Percentiles rank a stretch among this genome's conserved stretches.
phyloP scores from a whole-genome alignment of 2,329 filamentous ascomycete genomes.

The Colletotrichum chrysophilum region DNA sequence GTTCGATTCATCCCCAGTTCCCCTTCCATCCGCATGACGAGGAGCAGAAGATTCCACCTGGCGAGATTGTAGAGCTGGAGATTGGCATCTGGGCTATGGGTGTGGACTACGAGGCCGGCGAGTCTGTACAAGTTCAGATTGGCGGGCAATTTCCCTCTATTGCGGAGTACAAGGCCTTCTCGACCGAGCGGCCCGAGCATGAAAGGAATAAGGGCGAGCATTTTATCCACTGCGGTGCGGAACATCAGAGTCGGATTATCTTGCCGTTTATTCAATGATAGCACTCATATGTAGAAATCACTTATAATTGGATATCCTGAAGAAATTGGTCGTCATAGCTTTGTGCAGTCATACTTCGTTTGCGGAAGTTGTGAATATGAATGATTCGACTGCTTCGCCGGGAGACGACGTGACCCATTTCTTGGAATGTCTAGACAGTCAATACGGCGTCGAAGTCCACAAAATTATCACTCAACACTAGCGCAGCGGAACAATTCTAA shows the following conservation, averaged over 20 bases:
- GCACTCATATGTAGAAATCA: accelerated
- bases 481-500: too few species aligned
- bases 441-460: too few species aligned
- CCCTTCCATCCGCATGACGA: conserved; percentile 41
- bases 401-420: too few species aligned
- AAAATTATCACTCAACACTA: too few species aligned
- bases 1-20: conserved; percentile 34
- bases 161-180: conserved; percentile 43
- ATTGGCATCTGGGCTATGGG: conserved; percentile 54
- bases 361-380: too few species aligned
- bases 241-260: conserved; percentile 41
- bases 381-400: too few species aligned
- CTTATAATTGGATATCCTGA: neutral
- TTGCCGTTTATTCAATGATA: conserved; percentile 26
- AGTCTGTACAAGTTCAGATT: conserved; percentile 32
- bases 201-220: conserved; percentile 45
- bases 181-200: conserved; percentile 39
- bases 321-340: neutral
- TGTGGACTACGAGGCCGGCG: conserved; percentile 47
- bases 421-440: too few species aligned
- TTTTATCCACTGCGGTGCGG: conserved; percentile 39
- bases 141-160: conserved; percentile 37
- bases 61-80: conserved; percentile 47
- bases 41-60: conserved; percentile 43
- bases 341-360: too few species aligned